Conservation (phyloP, 768 basidiomycete genomes). For the Hygrophorus pudorinus region DNA sequence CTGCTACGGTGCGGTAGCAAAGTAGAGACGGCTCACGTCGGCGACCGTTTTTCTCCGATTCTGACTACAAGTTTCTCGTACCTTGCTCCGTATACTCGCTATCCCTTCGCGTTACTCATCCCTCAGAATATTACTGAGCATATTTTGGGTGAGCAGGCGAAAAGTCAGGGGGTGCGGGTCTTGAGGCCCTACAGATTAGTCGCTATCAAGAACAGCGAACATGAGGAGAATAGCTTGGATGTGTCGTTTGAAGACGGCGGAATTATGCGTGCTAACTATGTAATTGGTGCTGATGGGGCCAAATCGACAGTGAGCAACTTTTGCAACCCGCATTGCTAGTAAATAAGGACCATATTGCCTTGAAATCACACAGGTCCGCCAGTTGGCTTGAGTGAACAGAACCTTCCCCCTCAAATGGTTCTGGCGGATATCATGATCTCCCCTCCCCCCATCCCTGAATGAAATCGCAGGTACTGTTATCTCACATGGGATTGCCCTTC, state of each 20-base stretch:
- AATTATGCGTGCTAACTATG: constrained; percentile 32
- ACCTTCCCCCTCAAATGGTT: constrained; percentile 27
- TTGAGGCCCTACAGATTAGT: constrained; percentile 29
- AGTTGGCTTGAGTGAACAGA: constrained; percentile 16
- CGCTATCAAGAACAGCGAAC: constrained; percentile 22
- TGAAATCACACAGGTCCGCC: constrained; percentile 27
- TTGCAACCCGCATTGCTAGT: not conserved
- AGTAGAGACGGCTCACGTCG: constrained; percentile 15
- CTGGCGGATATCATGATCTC: constrained; percentile 37
- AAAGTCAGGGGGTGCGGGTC: constrained; percentile 22
- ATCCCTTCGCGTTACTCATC: constrained; percentile 31
- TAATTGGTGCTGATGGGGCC: constrained; percentile 43
- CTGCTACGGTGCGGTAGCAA: constrained; percentile 29
- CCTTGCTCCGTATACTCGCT: constrained; percentile 31
- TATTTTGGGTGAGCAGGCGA: constrained; percentile 25
- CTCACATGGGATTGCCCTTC: constrained; percentile 23
- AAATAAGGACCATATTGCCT: not conserved
- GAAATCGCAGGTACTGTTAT: constrained; percentile 17
- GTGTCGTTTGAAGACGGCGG: constrained; percentile 40
- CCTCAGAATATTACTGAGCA: constrained; percentile 37
- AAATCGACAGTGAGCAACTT: constrained; percentile 27
- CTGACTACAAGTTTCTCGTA: constrained; percentile 20
- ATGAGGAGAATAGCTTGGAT: constrained; percentile 19
- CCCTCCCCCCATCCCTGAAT: constrained; percentile 14
- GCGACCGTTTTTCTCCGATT: constrained; percentile 20